Percentiles rank a stretch among this genome's conserved stretches.
Conservation (phyloP, 2,329 filamentous ascomycete species). For the Paramyrothecium roridum region DNA sequence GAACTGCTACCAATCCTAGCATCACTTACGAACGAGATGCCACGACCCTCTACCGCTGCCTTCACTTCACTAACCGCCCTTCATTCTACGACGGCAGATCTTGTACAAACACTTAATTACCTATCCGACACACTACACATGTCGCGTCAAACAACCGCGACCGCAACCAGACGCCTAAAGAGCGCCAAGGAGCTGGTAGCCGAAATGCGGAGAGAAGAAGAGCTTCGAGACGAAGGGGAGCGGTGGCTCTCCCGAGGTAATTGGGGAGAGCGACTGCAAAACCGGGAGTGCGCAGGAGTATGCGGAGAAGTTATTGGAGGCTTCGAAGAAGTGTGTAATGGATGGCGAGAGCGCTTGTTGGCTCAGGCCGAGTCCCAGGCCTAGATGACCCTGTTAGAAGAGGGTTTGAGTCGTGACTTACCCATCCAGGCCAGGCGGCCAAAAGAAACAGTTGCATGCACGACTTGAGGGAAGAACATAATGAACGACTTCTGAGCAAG, state of each 20-base stretch:
- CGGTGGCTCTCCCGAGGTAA: conserved; percentile 77
- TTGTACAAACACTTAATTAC: conserved; percentile 78
- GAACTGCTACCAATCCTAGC: conserved; percentile 66
- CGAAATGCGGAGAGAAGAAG: conserved; percentile 80
- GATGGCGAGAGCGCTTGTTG: conserved; percentile 75
- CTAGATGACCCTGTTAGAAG: no score
- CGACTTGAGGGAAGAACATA: background rate
- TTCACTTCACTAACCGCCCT: conserved; percentile 66
- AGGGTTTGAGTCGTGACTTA: no score
- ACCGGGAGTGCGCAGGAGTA: conserved; percentile 76
- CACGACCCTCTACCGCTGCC: conserved; percentile 58
- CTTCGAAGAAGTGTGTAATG: conserved; percentile 86
- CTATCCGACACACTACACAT: conserved; percentile 92
- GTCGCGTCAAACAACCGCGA: conserved; percentile 82
- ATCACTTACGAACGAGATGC: conserved; percentile 63
- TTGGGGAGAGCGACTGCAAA: conserved; percentile 74
- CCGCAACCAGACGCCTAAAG: conserved; percentile 74
- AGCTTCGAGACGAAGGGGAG: conserved; percentile 77
- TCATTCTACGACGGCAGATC: conserved; percentile 67
- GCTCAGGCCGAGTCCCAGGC: conserved; percentile 55
- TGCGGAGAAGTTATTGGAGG: conserved; percentile 87
- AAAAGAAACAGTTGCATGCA: background rate
- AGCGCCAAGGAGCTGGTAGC: conserved; percentile 81
- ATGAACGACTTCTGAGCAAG: background rate
- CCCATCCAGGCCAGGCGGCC: no score